phyloP scores from a whole-genome alignment of 345 rosid species.

The Ceriops decandra region DNA sequence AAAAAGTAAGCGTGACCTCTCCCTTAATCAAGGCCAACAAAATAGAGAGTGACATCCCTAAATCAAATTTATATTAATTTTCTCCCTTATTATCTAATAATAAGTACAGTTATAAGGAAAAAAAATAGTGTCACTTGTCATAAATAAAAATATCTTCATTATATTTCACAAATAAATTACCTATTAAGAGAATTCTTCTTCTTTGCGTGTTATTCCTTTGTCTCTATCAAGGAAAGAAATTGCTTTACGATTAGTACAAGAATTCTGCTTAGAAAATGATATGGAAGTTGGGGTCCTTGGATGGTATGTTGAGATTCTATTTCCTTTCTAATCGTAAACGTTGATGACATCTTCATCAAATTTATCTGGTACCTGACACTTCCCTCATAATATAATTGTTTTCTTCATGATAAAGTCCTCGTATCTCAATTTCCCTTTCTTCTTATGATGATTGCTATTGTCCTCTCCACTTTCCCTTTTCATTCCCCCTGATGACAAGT shows the following conservation, averaged over 20 bases:
- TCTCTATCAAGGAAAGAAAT: conserved; percentile 17
- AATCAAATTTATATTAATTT: no score
- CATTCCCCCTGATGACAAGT: conserved; percentile 33
- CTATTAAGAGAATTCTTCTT: conserved; percentile 5
- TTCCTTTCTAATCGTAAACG: conserved; percentile 38
- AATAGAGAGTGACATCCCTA: no score
- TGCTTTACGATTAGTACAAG: conserved; percentile 28
- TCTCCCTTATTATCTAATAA: no score
- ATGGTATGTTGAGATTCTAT: conserved; percentile 40
- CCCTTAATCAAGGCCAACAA: no score
- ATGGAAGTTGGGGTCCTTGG: conserved; percentile 34
- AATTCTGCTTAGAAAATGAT: conserved; percentile 37
- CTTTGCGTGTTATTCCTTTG: not conserved
- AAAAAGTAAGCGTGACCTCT: no score
- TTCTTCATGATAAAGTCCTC: conserved; percentile 57
- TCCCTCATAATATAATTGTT: conserved; percentile 70
- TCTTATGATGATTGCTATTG: conserved; percentile 4
- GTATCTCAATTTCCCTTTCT: conserved; percentile 34
- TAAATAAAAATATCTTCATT: no score
- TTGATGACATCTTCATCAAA: conserved; percentile 27
- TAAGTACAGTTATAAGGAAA: no score
- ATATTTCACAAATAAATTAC: no score
- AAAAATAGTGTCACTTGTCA: no score
- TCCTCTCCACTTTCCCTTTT: conserved; percentile 8
- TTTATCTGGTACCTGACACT: conserved; percentile 47